These are phyloP conservation scores for Pythium insidiosum DNA, from an alignment of 352 stramenopile species.

Conservation along the genomic window DNA sequence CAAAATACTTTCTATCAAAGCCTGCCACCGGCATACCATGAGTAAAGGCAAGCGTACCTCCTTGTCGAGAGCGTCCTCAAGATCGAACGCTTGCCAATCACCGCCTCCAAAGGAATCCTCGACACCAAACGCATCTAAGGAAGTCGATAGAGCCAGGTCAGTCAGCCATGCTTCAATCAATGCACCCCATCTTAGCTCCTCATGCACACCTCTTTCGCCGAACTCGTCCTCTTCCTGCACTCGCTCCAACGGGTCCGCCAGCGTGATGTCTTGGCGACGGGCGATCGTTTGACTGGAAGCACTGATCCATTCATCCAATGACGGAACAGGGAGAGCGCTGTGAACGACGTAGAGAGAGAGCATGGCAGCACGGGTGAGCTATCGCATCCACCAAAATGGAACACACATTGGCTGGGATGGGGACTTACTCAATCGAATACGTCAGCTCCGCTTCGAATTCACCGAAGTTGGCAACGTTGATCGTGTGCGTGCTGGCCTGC, in stretches of 20 bases:
- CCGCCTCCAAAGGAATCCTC: slow-evolving; percentile 73
- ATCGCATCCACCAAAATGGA: too few species aligned
- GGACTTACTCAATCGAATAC: slow-evolving; percentile 77
- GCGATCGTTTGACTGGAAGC: slow-evolving; percentile 69
- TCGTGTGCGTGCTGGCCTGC: slow-evolving; percentile 57
- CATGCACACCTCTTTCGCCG: slow-evolving; percentile 32
- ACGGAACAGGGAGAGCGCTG: slow-evolving; percentile 54
- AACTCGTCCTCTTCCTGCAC: slow-evolving; percentile 41
- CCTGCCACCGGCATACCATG: background rate
- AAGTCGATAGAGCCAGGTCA: too few species aligned
- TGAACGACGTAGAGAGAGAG: too few species aligned
- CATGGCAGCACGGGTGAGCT: too few species aligned
- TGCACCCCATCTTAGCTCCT: background rate
- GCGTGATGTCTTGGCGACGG: slow-evolving; percentile 78
- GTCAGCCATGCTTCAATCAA: background rate
- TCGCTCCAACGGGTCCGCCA: slow-evolving; percentile 56
- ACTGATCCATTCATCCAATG: slow-evolving; percentile 75
- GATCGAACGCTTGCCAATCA: slow-evolving; percentile 78
- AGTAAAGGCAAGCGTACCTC: slow-evolving; percentile 9
- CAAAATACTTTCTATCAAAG: background rate
- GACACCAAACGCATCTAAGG: slow-evolving; percentile 48
- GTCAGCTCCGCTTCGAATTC: slow-evolving; percentile 82
- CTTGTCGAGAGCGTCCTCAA: slow-evolving; percentile 60
- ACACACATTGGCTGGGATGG: background rate
- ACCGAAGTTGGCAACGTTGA: slow-evolving; percentile 83